phyloP scores from a whole-genome alignment of 768 basidiomycete species.

The Asterophora parasitica region DNA sequence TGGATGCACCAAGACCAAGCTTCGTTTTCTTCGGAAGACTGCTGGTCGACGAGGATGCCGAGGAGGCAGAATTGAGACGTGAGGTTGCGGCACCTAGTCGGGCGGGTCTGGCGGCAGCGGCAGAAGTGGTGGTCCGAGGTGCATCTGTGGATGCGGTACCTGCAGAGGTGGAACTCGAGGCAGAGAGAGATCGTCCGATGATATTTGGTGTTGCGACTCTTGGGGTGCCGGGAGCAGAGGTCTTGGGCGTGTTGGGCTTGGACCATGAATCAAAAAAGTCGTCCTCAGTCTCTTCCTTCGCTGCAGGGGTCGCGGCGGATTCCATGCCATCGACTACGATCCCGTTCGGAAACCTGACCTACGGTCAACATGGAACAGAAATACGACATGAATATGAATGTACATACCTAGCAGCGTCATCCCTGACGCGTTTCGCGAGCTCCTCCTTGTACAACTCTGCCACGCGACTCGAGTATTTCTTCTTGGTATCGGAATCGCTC shows the following conservation, averaged over 20 bases:
- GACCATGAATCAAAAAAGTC: constrained; percentile 99
- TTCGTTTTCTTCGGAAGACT: constrained; percentile 56
- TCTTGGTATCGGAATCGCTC: constrained; percentile 73
- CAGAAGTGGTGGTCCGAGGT: constrained; percentile 64
- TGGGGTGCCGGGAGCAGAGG: constrained; percentile 48
- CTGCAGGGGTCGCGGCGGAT: constrained; percentile 31
- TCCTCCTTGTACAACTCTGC: constrained; percentile 93
- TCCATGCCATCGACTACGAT: constrained; percentile 84
- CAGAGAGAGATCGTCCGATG: constrained; percentile 48
- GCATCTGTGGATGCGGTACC: constrained; percentile 26
- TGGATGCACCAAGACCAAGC: constrained; percentile 84
- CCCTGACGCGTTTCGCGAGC: constrained; percentile 70
- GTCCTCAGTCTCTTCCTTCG: constrained; percentile 56
- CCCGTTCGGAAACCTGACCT: constrained; percentile 64
- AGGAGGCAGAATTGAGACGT: constrained; percentile 33
- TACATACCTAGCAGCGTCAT: constrained; percentile 65
- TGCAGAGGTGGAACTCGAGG: constrained; percentile 26
- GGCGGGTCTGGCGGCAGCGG: constrained; percentile 47
- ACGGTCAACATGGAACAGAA: neutral
- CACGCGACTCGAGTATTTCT: constrained; percentile 80
- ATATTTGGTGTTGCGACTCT: constrained; percentile 51
- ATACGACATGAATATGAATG: too few relatives aligned
- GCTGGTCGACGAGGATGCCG: constrained; percentile 20
- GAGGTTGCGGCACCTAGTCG: constrained; percentile 35
- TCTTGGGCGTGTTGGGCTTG: constrained; percentile 63